A percentile compares a stretch with the other conserved stretches of the same genome.
These are phyloP conservation scores for Syzygium jambos DNA, from an alignment of 345 rosid species.

Conservation along the genomic window DNA sequence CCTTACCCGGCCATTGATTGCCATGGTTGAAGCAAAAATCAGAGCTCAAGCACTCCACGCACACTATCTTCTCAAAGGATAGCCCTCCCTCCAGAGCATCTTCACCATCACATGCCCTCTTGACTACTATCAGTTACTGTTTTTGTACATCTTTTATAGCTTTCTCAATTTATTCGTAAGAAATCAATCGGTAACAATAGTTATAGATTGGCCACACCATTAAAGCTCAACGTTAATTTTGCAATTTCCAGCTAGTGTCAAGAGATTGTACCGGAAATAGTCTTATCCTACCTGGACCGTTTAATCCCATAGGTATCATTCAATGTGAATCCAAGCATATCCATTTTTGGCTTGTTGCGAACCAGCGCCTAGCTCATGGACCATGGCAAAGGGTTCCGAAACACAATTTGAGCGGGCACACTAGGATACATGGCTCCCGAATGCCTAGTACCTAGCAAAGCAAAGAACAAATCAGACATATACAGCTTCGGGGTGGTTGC, in stretches of 20 bases:
- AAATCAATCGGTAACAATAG: background rate
- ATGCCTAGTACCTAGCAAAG: conserved; percentile 5
- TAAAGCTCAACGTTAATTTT: too few relatives aligned
- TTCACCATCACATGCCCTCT: background rate
- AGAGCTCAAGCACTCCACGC: background rate
- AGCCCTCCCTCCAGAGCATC: background rate
- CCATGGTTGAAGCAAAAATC: background rate
- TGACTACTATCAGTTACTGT: background rate
- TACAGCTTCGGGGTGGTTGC: conserved; percentile 29
- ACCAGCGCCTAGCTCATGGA: conserved; percentile 1
- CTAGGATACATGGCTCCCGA: conserved; percentile 26
- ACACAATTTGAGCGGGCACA: conserved; percentile 12
- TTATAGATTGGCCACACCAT: too few relatives aligned
- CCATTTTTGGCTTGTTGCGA: conserved; percentile 16
- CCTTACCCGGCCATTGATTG: background rate
- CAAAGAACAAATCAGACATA: conserved; percentile 23
- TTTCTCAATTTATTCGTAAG: too few relatives aligned
- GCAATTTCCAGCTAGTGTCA: background rate
- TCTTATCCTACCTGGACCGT: background rate
- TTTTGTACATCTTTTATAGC: background rate
- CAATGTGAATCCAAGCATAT: conserved; percentile 16
- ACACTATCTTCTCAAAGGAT: background rate
- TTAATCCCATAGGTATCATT: background rate
- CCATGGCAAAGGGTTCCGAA: conserved; percentile 14
- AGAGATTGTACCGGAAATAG: background rate